phyloP scores from a whole-genome alignment of 2,329 filamentous ascomycete species.

The Colletotrichum sp. region DNA sequence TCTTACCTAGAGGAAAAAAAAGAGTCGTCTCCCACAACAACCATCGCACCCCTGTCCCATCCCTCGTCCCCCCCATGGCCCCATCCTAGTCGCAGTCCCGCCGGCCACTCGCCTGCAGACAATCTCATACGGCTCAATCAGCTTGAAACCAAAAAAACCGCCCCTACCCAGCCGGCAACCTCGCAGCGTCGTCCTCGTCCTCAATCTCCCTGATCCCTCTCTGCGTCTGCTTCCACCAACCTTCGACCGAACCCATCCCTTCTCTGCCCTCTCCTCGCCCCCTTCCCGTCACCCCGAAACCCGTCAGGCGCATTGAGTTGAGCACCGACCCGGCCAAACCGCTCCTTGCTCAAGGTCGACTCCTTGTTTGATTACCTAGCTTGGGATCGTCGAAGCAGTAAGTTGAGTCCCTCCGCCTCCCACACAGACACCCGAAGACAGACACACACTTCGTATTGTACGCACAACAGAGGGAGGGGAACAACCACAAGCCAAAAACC shows the following conservation, averaged over 20 bases:
- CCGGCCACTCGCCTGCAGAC: conserved; percentile 7
- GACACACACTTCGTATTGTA: neutral
- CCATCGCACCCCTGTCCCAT: conserved; percentile 4
- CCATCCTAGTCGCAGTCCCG: neutral
- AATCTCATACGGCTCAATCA: conserved; percentile 21
- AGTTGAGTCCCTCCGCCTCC: neutral
- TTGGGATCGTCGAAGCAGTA: neutral
- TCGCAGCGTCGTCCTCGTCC: neutral
- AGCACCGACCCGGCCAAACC: conserved; percentile 18
- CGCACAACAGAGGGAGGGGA: neutral
- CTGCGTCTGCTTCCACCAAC: neutral
- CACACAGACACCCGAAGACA: neutral
- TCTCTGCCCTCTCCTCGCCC: neutral
- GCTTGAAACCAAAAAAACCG: conserved; percentile 18
- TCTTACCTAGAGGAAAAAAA: neutral
- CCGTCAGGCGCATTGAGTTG: conserved; percentile 22
- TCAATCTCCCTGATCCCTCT: conserved; percentile 11
- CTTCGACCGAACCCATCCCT: conserved; percentile 18
- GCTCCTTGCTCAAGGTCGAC: neutral
- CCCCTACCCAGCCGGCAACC: conserved; percentile 11
- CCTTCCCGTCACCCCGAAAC: conserved; percentile 16
- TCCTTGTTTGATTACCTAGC: conserved; percentile 2
- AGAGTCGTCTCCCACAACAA: conserved; percentile 6
- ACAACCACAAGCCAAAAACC: neutral
- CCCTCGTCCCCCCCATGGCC: neutral